A percentile compares a stretch with the other conserved stretches of the same genome.
Evolutionary conservation across 257 asterid species (phyloP).

Genomic region (Capsicum chinense): DNA sequence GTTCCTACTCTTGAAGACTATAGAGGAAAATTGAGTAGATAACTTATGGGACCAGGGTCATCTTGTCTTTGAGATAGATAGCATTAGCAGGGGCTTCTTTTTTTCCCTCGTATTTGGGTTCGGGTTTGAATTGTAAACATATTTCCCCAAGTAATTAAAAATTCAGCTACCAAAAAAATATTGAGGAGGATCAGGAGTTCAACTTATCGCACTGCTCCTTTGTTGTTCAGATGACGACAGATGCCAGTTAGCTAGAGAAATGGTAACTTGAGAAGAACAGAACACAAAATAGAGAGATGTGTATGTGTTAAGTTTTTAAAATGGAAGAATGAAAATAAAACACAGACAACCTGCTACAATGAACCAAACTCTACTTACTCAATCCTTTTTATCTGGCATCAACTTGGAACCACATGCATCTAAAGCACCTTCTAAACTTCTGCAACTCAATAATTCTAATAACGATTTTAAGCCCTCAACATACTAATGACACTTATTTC

Average conservation of each 20-base stretch:
- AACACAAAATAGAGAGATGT: background rate
- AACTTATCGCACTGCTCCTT: background rate
- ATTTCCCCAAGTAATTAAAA: too few relatives aligned
- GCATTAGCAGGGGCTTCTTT: too few relatives aligned
- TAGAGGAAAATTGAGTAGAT: too few relatives aligned
- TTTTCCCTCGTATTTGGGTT: too few relatives aligned
- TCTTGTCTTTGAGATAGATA: too few relatives aligned
- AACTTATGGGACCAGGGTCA: too few relatives aligned
- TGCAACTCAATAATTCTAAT: background rate
- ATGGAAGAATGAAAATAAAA: background rate
- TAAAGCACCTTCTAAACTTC: background rate
- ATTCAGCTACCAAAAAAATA: background rate
- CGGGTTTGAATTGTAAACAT: too few relatives aligned
- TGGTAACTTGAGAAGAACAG: background rate
- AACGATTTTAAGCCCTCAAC: background rate
- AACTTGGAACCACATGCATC: too few relatives aligned
- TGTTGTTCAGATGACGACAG: background rate
- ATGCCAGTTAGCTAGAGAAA: background rate
- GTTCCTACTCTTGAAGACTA: too few relatives aligned
- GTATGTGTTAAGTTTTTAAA: background rate
- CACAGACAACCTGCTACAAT: background rate
- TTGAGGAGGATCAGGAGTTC: background rate
- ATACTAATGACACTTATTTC: constrained; percentile 1
- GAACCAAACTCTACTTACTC: background rate
- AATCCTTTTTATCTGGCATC: too few relatives aligned